phyloP scores from a whole-genome alignment of 805 yeast genomes.

The Saccharomycopsis vini region DNA sequence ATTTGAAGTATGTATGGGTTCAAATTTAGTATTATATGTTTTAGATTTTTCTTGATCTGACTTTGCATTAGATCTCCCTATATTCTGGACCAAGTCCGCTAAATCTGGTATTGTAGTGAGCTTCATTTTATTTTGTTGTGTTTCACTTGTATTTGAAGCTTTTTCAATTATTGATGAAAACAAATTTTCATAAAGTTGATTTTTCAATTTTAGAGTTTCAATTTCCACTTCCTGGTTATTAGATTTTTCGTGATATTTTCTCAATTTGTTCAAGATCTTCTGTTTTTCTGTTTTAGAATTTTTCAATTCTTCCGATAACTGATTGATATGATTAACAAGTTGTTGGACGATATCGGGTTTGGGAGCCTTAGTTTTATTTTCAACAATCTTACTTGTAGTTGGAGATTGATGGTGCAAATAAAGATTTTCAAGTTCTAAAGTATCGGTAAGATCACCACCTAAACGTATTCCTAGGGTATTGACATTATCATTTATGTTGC shows the following conservation, averaged over 20 bases:
- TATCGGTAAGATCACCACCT: background rate
- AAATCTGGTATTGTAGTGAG: too few species aligned
- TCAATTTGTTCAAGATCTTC: background rate
- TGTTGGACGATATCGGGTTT: too few species aligned
- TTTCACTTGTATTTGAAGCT: background rate
- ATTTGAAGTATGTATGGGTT: background rate
- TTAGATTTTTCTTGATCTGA: background rate
- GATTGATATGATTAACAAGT: too few species aligned
- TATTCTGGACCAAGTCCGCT: background rate
- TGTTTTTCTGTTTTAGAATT: background rate
- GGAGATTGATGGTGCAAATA: too few species aligned
- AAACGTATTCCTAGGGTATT: too few species aligned
- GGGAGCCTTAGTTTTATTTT: too few species aligned
- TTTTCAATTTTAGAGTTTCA: conserved; percentile 1
- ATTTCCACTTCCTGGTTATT: background rate
- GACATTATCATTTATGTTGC: too few species aligned
- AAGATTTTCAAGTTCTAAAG: background rate
- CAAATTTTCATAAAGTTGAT: background rate
- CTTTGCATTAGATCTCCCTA: background rate
- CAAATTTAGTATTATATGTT: background rate
- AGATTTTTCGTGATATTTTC: background rate
- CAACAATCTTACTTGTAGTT: too few species aligned
- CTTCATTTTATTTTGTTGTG: background rate
- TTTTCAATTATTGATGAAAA: background rate
- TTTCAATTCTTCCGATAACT: background rate